Conservation (phyloP, 2,329 filamentous ascomycete species). For the Scedosporium apiospermum region DNA sequence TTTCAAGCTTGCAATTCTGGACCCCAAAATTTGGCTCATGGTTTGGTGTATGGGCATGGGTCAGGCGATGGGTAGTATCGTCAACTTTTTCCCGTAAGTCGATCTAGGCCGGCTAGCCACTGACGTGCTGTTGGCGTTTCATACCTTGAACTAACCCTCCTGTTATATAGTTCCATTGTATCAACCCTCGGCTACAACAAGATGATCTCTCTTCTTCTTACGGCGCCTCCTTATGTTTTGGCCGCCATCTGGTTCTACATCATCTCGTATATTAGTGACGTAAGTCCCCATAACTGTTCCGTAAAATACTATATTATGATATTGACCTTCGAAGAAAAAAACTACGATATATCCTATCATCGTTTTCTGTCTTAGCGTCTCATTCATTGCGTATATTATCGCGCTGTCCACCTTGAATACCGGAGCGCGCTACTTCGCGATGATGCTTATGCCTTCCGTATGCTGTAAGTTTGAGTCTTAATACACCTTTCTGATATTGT, state of each 20-base stretch:
- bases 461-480: slow-evolving; percentile 3
- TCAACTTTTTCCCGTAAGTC: slow-evolving; percentile 13
- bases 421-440: slow-evolving; percentile 48
- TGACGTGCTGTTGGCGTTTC: neutral
- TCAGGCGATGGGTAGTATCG: slow-evolving; percentile 27
- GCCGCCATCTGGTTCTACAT: slow-evolving; percentile 35
- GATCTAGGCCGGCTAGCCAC: neutral
- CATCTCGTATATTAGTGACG: slow-evolving; percentile 48
- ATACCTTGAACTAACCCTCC: slow-evolving; percentile 4
- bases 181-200: slow-evolving; percentile 52
- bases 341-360: slow-evolving; percentile 63
- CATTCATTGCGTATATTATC: slow-evolving; percentile 55
- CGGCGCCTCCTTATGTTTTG: slow-evolving; percentile 55
- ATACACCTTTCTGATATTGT: too few species aligned
- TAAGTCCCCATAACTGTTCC: neutral
- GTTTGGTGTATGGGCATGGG: slow-evolving; percentile 27
- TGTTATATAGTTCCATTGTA: slow-evolving; percentile 40
- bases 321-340: slow-evolving; percentile 44
- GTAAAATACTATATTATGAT: slow-evolving; percentile 15
- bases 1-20: slow-evolving; percentile 40
- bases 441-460: slow-evolving; percentile 24
- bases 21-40: slow-evolving; percentile 50
- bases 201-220: slow-evolving; percentile 51
- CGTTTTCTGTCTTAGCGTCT: slow-evolving; percentile 47
- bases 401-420: slow-evolving; percentile 49